Conservation (phyloP, 2,329 filamentous ascomycete species). For the Alternaria solani region DNA sequence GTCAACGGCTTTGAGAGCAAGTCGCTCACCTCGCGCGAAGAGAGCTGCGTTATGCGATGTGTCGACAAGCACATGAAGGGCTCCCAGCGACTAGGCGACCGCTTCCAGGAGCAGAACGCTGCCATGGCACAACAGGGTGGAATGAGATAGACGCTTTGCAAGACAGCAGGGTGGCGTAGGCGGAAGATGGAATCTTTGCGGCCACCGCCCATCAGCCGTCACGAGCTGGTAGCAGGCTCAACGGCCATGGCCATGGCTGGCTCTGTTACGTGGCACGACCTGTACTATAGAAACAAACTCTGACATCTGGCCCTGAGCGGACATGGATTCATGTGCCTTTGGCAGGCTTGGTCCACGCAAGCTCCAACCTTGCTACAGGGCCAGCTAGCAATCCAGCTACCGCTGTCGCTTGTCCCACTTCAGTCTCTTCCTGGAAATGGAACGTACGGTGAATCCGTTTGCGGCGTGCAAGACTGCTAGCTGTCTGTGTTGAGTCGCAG, state of each 20-base stretch:
- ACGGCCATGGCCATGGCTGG: background rate
- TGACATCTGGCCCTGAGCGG: conserved; percentile 12
- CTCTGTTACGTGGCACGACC: background rate
- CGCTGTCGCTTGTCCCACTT: background rate
- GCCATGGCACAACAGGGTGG: conserved; percentile 70
- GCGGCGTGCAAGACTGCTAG: background rate
- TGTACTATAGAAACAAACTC: conserved; percentile 25
- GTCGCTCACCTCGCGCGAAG: conserved; percentile 85
- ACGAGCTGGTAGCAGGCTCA: background rate
- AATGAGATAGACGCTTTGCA: conserved; percentile 47
- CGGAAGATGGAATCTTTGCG: background rate
- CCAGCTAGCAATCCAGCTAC: background rate
- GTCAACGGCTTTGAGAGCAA: conserved; percentile 99
- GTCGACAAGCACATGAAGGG: conserved; percentile 96
- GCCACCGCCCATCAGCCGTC: background rate
- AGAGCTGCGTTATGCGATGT: conserved; percentile 90
- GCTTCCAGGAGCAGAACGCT: conserved; percentile 81
- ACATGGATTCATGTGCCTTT: conserved; percentile 17
- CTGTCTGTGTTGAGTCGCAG: background rate
- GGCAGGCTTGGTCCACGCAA: conserved; percentile 6
- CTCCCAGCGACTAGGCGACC: conserved; percentile 86
- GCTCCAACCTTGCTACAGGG: background rate
- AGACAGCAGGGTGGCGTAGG: background rate
- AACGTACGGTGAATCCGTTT: conserved; percentile 1
- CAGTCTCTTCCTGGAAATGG: background rate